phyloP scores from a whole-genome alignment of 176 grass and related monocot genomes.

The Zoysia pacifica region DNA sequence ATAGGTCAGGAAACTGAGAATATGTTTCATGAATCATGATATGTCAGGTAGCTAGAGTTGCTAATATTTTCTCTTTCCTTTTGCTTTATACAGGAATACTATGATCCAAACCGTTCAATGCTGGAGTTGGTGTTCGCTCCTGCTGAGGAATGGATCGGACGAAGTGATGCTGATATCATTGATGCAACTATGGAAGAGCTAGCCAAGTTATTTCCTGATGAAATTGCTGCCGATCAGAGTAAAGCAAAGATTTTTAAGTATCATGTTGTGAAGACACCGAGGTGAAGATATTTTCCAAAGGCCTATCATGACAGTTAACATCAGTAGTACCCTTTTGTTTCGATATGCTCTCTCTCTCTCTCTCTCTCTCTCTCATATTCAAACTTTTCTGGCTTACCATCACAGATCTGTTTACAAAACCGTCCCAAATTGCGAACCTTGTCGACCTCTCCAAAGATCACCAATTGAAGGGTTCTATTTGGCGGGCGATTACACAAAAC shows the following conservation, averaged over 20 bases:
- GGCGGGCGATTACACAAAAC: slow-evolving; percentile 93
- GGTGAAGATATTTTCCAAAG: slow-evolving; percentile 45
- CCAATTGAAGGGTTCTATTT: slow-evolving; percentile 93
- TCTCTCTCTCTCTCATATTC: neutral
- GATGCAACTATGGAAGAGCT: slow-evolving; percentile 90
- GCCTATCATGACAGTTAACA: neutral
- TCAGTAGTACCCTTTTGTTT: neutral
- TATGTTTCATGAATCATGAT: slow-evolving; percentile 6
- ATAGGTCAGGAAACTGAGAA: neutral
- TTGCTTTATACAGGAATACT: slow-evolving; percentile 76
- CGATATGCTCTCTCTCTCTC: neutral
- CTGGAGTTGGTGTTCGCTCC: slow-evolving; percentile 95
- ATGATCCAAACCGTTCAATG: slow-evolving; percentile 94
- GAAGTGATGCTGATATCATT: slow-evolving; percentile 82
- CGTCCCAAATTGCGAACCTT: slow-evolving; percentile 82
- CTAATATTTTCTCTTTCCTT: slow-evolving; percentile 4
- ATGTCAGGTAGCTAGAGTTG: neutral
- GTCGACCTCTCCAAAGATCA: slow-evolving; percentile 81
- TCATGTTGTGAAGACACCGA: slow-evolving; percentile 89
- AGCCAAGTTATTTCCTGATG: slow-evolving; percentile 89
- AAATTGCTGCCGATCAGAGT: slow-evolving; percentile 89
- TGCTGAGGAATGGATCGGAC: slow-evolving; percentile 89
- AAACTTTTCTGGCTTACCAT: slow-evolving; percentile 22
- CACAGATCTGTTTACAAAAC: slow-evolving; percentile 96
- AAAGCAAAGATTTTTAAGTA: slow-evolving; percentile 95